Base-by-base conservation (phyloP, 2,329 filamentous ascomycete genomes). In the Chalara sp. region DNA sequence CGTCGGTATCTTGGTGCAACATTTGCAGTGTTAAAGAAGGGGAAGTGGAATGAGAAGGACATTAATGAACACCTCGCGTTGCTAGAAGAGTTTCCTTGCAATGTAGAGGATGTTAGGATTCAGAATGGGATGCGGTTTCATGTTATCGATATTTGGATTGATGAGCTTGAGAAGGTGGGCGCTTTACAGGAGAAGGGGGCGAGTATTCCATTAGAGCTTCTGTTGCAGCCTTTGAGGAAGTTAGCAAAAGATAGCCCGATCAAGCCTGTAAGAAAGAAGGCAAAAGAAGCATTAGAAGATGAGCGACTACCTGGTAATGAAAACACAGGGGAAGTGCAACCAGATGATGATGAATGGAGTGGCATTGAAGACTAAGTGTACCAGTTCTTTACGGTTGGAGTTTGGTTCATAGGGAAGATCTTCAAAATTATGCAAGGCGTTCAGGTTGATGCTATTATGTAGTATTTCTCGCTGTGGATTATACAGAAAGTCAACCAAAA, bases 121-220 rank as follows among this genome's bases (percentile, higher is more conserved):
- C 87, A 92, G 0, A 87, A 93, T 60, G 93, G 93, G 0, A 66
- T 99, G 66, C 74, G 89, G 56, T 83, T 95, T 67, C 93, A 99
- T 69, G 79, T 91, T 11, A 69, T 95, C 56, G 93, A 99, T 71
- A 79, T 97, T 49, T 97, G 87, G 81, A 79, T 95, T 6, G 93
- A 97, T 67, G 91, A 96, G 75, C 69, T 91, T 61, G 87, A 91
- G 68, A 84, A 83, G 63, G 79, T 82, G 33, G 79, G 83, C 48
- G 73, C 79, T 35, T 59, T 82, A 28, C 68, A 70, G 8, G 61
- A 60, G 1, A 65, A 66, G 2, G 61, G 62, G 30, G 62, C 63
- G 4, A 67, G 66, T 65, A 68, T 47, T 55, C 62, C 67, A 11
- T 47, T 64, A 50, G 68, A 71, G 39, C 54, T 68, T 40, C 49